phyloP scores from a whole-genome alignment of 768 basidiomycete species.

The Cystobasidiopsis lactophilus region DNA sequence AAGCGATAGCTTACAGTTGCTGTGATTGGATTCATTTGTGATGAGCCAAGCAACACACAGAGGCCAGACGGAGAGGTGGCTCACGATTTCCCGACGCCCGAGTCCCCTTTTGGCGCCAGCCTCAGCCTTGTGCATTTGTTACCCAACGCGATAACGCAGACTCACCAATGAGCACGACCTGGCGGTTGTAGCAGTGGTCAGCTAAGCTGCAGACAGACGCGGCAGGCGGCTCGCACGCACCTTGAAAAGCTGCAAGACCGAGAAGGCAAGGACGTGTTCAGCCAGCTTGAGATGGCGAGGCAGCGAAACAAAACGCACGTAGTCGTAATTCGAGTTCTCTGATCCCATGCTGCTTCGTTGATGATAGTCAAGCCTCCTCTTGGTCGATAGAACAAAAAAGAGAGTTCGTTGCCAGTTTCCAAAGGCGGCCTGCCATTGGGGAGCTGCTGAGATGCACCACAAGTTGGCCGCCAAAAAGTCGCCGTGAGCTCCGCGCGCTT shows the following conservation, averaged over 20 bases:
- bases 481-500: too few relatives aligned
- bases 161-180: conserved; percentile 98
- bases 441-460: too few relatives aligned
- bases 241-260: conserved; percentile 56
- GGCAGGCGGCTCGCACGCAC: conserved; percentile 29
- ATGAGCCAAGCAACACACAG: background rate
- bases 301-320: background rate
- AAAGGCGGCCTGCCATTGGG: too few relatives aligned
- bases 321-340: conserved; percentile 1
- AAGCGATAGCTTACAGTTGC: conserved; percentile 36
- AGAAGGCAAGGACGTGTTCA: background rate
- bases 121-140: too few relatives aligned
- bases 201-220: background rate
- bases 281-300: background rate
- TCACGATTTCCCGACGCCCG: conserved; percentile 97
- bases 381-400: too few relatives aligned
- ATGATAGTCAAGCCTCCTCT: too few relatives aligned
- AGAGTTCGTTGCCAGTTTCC: too few relatives aligned
- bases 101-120: too few relatives aligned
- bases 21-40: conserved; percentile 22
- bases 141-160: too few relatives aligned
- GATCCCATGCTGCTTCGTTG: too few relatives aligned
- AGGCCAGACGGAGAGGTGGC: too few relatives aligned
- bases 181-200: background rate
- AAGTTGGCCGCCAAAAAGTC: too few relatives aligned